A percentile compares a stretch with the other conserved stretches of the same genome.
phyloP scores from a whole-genome alignment of 306 rosid genomes.

The Gastrolobium bilobum region DNA sequence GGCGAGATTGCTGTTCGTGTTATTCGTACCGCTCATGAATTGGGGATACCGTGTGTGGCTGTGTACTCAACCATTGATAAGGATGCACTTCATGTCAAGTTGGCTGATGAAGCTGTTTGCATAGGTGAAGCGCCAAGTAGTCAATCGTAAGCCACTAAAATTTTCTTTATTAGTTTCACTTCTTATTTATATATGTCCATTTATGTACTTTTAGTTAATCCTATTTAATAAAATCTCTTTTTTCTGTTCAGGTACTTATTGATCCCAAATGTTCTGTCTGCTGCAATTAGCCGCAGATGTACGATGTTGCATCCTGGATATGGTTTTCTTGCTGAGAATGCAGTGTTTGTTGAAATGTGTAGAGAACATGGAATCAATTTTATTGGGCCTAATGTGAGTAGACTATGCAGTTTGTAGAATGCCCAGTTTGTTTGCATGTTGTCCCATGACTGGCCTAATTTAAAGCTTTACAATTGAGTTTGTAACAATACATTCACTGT shows the following conservation, averaged over 20 bases:
- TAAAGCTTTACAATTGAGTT: slow-evolving; percentile 15
- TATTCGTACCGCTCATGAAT: slow-evolving; percentile 93
- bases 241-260: slow-evolving; percentile 68
- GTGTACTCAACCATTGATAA: slow-evolving; percentile 96
- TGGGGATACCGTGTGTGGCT: slow-evolving; percentile 99
- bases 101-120: slow-evolving; percentile 97
- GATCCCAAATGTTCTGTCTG: slow-evolving; percentile 88
- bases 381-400: slow-evolving; percentile 93
- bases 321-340: slow-evolving; percentile 98
- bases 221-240: background rate
- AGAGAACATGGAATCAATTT: slow-evolving; percentile 91
- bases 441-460: slow-evolving; percentile 22
- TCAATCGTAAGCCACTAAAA: slow-evolving; percentile 68
- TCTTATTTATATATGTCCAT: background rate
- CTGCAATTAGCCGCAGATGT: slow-evolving; percentile 82
- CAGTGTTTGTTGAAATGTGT: slow-evolving; percentile 95
- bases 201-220: background rate
- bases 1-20: slow-evolving; percentile 98
- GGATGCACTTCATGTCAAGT: slow-evolving; percentile 95
- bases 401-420: slow-evolving; percentile 18
- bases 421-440: slow-evolving; percentile 3
- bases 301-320: slow-evolving; percentile 99
- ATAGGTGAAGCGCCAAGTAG: slow-evolving; percentile 97
- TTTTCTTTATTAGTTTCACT: background rate
- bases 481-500: slow-evolving; percentile 1